Evolutionary conservation across 495 filamentous ascomycete species (phyloP).

Genomic region (Aspergillus coremiiformis): DNA sequence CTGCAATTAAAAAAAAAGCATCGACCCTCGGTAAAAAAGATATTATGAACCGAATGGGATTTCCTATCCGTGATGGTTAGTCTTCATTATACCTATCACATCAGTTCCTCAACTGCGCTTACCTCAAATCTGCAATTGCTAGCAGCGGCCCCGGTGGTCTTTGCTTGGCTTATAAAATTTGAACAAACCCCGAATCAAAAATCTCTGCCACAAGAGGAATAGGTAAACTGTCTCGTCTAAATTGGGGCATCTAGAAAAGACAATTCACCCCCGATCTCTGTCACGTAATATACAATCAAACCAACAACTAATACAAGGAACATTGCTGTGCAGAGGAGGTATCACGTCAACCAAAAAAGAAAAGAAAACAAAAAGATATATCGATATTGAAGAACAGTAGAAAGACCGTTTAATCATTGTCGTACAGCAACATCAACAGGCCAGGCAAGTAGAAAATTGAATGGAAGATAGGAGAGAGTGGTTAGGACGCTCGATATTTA

Average conservation of each 20-base stretch:
- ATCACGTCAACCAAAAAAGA: conserved; percentile 12
- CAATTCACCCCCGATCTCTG: no score
- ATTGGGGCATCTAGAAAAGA: no score
- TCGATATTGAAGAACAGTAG: not conserved
- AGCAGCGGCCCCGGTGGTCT: not conserved
- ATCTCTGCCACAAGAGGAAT: not conserved
- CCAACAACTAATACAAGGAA: not conserved
- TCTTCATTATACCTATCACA: no score
- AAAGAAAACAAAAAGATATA: no score
- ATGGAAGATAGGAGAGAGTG: not conserved
- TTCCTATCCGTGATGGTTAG: no score
- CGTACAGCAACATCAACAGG: not conserved
- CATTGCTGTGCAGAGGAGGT: conserved; percentile 16
- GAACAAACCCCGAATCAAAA: not conserved
- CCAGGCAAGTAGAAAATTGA: not conserved
- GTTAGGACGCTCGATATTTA: no score
- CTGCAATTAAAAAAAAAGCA: not conserved
- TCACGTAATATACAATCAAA: not conserved
- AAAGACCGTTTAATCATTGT: not conserved
- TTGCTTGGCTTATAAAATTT: not conserved
- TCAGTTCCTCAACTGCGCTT: not conserved
- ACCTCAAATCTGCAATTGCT: not conserved
- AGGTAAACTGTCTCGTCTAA: not conserved
- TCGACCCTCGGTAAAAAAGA: not conserved
- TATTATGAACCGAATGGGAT: no score